Evolutionary conservation across 768 basidiomycete genomes (phyloP).

Genomic region (Russula lepida): DNA sequence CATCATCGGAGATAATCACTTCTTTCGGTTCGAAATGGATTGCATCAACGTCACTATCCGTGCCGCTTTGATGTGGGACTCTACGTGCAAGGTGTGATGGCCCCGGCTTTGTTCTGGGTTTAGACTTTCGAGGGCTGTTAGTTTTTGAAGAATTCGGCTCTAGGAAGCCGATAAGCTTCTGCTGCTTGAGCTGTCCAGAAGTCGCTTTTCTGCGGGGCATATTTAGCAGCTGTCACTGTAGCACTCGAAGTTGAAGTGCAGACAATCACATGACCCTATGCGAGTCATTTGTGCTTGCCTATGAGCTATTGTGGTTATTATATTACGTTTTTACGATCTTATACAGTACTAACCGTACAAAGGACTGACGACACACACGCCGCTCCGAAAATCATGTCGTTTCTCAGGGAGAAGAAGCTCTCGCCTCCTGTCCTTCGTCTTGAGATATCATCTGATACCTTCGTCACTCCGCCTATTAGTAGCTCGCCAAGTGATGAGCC

Average conservation of each 20-base stretch:
- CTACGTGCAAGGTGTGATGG: background rate
- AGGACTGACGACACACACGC: background rate
- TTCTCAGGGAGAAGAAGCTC: background rate
- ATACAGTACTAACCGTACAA: too few species aligned
- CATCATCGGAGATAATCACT: constrained; percentile 16
- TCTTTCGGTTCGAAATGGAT: constrained; percentile 42
- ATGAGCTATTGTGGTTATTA: too few species aligned
- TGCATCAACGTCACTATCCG: constrained; percentile 37
- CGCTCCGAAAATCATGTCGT: constrained; percentile 3
- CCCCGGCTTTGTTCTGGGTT: background rate
- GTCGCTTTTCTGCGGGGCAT: constrained; percentile 9
- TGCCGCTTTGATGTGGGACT: background rate
- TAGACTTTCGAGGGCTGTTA: background rate
- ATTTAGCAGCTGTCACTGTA: too few species aligned
- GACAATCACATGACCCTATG: background rate
- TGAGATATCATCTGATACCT: constrained; percentile 14
- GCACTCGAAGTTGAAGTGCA: too few species aligned
- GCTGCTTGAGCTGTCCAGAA: constrained; percentile 3
- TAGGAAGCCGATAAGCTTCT: constrained; percentile 4
- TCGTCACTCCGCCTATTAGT: background rate
- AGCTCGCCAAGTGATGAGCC: background rate
- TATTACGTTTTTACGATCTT: too few species aligned
- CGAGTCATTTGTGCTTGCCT: too few species aligned
- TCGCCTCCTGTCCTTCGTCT: constrained; percentile 14
- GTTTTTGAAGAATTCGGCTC: background rate